Conservation (phyloP, 2,329 filamentous ascomycete species). For the Calonectria leucothoes region DNA sequence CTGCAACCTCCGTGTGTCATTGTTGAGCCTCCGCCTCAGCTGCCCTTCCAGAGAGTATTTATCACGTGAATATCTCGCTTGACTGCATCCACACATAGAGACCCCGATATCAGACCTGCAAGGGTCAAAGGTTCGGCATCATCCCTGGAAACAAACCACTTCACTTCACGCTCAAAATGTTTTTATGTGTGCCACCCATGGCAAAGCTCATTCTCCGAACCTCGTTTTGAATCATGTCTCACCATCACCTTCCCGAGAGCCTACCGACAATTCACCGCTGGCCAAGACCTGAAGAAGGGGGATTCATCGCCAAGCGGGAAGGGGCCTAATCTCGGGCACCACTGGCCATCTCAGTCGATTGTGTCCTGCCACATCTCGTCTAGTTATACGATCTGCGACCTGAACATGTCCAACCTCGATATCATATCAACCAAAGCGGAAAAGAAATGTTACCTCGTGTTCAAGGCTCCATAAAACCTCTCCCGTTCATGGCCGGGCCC, state of each 20-base stretch:
- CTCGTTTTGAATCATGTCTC: neutral
- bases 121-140: neutral
- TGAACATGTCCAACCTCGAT: neutral
- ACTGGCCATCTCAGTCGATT: neutral
- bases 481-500: constrained; percentile 2
- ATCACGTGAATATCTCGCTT: neutral
- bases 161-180: neutral
- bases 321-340: neutral
- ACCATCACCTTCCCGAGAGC: neutral
- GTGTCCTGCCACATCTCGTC: constrained; percentile 1
- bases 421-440: neutral
- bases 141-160: neutral
- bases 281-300: neutral
- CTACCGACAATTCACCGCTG: neutral
- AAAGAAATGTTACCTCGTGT: constrained; percentile 21
- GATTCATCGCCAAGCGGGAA: neutral
- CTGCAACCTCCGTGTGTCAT: neutral
- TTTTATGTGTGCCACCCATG: neutral
- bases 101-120: neutral
- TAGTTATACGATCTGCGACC: constrained; percentile 13
- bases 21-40: neutral
- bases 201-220: neutral
- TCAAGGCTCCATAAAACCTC: neutral
- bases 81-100: neutral
- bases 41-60: neutral